These are phyloP conservation scores for Globisporangium alternatum DNA, from an alignment of 352 stramenopile genomes.

Conservation along the genomic window DNA sequence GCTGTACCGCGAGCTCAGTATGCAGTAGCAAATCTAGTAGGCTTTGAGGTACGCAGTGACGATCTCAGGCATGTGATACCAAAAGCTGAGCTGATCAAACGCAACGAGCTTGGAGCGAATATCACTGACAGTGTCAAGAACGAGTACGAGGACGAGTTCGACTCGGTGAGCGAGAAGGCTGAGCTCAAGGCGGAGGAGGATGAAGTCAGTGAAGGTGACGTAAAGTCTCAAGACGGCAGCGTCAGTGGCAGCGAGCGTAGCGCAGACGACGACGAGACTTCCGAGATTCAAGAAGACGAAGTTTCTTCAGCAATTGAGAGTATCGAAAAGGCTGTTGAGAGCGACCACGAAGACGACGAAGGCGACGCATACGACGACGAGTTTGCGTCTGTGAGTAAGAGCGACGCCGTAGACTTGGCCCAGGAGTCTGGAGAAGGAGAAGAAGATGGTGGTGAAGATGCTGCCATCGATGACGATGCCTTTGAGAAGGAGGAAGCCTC, in stretches of 20 bases:
- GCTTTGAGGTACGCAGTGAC: not conserved
- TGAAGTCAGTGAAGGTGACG: conserved; percentile 4
- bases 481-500: conserved; percentile 5
- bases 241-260: not conserved
- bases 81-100: not conserved
- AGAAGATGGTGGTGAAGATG: not conserved
- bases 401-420: not conserved
- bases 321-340: not conserved
- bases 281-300: conserved; percentile 1
- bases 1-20: not conserved
- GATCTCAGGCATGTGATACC: not conserved
- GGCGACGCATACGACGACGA: conserved; percentile 13
- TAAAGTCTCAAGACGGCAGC: not conserved
- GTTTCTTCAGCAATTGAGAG: not conserved
- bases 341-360: not conserved
- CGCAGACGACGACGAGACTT: conserved; percentile 5
- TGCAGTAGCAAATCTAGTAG: not conserved
- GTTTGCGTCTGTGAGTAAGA: conserved; percentile 12
- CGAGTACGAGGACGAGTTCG: conserved; percentile 47
- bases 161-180: conserved; percentile 24
- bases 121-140: not conserved
- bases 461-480: not conserved
- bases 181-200: not conserved
- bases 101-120: not conserved
- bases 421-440: not conserved